Evolutionary conservation across 2,329 filamentous ascomycete genomes (phyloP), one percentile per base, ranked within the genome.

Genomic region (Mycosphaerelloides madeirae): DNA sequence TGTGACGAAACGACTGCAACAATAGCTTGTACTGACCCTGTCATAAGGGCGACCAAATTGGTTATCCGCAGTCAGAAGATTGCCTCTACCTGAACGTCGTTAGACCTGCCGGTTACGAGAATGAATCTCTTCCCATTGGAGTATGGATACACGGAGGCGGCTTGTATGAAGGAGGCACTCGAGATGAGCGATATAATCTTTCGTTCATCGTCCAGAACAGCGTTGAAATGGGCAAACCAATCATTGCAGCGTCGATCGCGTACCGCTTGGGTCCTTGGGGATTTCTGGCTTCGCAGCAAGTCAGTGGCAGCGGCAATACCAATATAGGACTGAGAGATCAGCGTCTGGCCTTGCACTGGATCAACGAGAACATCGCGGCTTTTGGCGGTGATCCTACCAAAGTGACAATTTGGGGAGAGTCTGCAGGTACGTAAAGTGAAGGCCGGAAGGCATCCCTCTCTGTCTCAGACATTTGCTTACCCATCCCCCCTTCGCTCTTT

Each of bases 311-410:
- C 40, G 81, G 78, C 0, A 53, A 77, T 31, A 66, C 83, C 41
- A 73, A 73, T 43, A 40, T 58, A n/a, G 72, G 70, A 13, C 58
- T 74, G 2, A 59, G 64, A 12, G 66, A 72, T 44, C 63, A 73
- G 49, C 67, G 72, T 31, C 53, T 72, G 47, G 71, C 65, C 0
- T 54, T 75, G 29, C 69, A 69, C 11, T 74, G 70, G 70, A 58
- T 74, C 25, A 53, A 65, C 12, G 63, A 66, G 46, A 66, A 66
- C 46, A 72, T 73, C 47, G 66, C 41, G 6, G 65, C 79, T 0
- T 94, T 93, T 59, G 87, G 87, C 8, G 87, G 87, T 12, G 85
- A 91, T 60, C 82, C 85, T 0, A 44, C 54, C 7, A 67, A 70
- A 46, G 70, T 75, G 1, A 69, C 69, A 1, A 72, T 75, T 42